Evolutionary conservation across 306 rosid species (phyloP).

Genomic region (Vigna unguiculata): DNA sequence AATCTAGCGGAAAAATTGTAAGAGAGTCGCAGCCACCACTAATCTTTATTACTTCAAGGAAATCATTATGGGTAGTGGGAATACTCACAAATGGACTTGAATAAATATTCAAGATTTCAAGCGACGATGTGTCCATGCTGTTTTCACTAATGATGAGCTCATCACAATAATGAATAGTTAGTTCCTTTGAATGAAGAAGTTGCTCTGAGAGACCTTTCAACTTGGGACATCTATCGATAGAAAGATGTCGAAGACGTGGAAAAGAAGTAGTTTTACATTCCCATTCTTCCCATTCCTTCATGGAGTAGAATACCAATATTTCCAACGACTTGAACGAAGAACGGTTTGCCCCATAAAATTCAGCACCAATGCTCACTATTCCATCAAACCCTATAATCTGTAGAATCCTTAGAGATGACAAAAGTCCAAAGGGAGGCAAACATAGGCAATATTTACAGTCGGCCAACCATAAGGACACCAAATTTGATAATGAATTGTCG

Average conservation of each 20-base stretch:
- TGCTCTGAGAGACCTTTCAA: too few species aligned
- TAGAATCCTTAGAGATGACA: neutral
- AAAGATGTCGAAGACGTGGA: neutral
- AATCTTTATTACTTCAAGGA: too few species aligned
- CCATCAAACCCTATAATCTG: neutral
- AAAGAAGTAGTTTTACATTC: neutral
- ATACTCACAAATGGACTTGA: too few species aligned
- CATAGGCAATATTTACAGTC: neutral
- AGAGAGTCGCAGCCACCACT: too few species aligned
- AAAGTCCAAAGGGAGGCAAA: slow-evolving; percentile 6
- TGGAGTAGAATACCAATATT: neutral
- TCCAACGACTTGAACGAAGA: neutral
- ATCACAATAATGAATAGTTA: too few species aligned
- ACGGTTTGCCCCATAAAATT: neutral
- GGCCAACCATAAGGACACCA: neutral
- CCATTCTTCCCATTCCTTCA: slow-evolving; percentile 16
- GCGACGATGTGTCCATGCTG: too few species aligned
- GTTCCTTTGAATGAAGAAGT: too few species aligned
- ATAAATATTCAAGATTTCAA: too few species aligned
- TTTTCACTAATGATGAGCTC: too few species aligned
- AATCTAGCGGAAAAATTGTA: too few species aligned
- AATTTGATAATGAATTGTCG: neutral
- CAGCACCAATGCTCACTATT: neutral
- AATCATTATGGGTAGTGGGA: too few species aligned
- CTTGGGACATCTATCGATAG: neutral